These are phyloP conservation scores for Lodderomyces margitis DNA, from an alignment of 1,139 yeast genomes.

Conservation along the genomic window DNA sequence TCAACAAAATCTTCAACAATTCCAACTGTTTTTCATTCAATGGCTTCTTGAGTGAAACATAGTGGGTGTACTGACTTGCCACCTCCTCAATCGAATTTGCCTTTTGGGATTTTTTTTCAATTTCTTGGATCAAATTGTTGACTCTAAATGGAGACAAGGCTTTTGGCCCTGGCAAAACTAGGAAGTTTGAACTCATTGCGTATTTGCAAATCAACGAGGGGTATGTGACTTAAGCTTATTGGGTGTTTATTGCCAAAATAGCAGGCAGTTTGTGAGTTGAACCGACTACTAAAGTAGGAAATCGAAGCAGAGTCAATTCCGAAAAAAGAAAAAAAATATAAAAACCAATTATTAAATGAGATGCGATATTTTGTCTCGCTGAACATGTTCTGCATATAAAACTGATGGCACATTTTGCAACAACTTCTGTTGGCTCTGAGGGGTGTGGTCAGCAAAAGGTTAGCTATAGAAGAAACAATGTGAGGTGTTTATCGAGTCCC, in stretches of 20 bases:
- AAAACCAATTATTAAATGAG: too few species aligned
- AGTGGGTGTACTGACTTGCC: constrained; percentile 78
- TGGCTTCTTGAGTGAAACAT: constrained; percentile 55
- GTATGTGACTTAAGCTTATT: neutral
- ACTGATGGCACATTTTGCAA: too few species aligned
- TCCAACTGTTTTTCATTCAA: constrained; percentile 37
- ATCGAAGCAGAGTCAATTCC: constrained; percentile 2
- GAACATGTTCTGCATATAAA: constrained; percentile 2
- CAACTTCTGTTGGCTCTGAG: too few species aligned
- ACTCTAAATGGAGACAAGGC: constrained; percentile 58
- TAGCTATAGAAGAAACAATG: too few species aligned
- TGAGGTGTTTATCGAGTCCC: too few species aligned
- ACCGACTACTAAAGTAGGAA: constrained; percentile 3
- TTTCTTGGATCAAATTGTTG: constrained; percentile 55
- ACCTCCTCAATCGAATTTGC: constrained; percentile 62
- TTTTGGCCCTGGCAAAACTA: constrained; percentile 82
- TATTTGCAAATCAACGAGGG: neutral
- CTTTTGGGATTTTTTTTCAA: constrained; percentile 67
- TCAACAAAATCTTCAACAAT: constrained; percentile 62
- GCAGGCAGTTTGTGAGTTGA: neutral
- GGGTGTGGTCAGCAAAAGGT: too few species aligned
- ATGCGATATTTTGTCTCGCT: neutral
- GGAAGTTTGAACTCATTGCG: constrained; percentile 25
- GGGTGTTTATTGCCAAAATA: neutral
- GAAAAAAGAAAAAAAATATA: constrained; percentile 1